Conservation (phyloP, 768 basidiomycete genomes). For the Collybiopsis luxurians region DNA sequence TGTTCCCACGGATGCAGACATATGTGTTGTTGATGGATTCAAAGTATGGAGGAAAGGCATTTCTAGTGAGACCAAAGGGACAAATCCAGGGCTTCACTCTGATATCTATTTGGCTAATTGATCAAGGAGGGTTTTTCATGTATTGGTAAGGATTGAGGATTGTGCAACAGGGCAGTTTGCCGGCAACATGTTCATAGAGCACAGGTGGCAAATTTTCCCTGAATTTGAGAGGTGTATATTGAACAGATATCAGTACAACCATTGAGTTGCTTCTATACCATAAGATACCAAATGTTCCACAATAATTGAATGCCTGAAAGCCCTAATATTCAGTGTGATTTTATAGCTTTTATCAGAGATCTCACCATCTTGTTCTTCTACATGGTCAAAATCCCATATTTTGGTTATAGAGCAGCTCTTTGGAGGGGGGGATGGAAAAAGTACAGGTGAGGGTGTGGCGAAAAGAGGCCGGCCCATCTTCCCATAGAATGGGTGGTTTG, state of each 20-base stretch:
- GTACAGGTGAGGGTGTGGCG: neutral
- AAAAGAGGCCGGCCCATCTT: too few relatives aligned
- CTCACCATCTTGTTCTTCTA: constrained; percentile 94
- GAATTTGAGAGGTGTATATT: constrained; percentile 94
- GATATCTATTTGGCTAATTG: constrained; percentile 91
- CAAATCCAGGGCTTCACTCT: constrained; percentile 99
- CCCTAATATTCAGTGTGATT: neutral
- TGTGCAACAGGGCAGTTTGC: constrained; percentile 96
- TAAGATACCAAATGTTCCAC: constrained; percentile 99
- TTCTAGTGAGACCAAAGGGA: constrained; percentile 95
- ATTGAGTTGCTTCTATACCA: constrained; percentile 97
- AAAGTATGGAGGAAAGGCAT: constrained; percentile 97
- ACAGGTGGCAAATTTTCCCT: constrained; percentile 95
- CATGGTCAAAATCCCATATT: constrained; percentile 91
- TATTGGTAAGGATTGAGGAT: constrained; percentile 98
- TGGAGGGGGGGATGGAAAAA: neutral
- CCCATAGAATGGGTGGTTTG: too few relatives aligned
- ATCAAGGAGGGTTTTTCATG: constrained; percentile 19
- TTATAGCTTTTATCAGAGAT: too few relatives aligned
- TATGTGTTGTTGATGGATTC: constrained; percentile 97
- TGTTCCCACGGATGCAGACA: constrained; percentile 70
- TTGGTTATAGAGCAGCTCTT: constrained; percentile 8
- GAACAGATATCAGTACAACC: constrained; percentile 94
- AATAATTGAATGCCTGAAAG: constrained; percentile 83
- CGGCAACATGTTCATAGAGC: constrained; percentile 96